Conservation (phyloP, 78 protist genomes). For the Diacronema lutheri region DNA sequence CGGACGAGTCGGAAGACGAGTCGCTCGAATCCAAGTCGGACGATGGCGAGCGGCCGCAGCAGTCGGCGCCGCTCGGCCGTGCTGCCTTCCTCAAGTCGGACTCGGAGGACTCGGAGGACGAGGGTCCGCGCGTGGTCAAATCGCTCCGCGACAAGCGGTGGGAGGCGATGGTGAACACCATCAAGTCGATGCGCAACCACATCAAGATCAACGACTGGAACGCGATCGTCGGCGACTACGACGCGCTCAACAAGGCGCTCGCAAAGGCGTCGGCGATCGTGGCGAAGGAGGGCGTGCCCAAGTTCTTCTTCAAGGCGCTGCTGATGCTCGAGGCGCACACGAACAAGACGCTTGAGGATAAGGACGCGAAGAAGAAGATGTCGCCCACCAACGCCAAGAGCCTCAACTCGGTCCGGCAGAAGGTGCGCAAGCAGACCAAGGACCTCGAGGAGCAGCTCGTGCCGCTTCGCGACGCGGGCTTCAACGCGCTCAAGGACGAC, state of each 20-base stretch:
- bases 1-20: neutral
- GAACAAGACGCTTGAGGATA: neutral
- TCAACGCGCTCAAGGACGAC: neutral
- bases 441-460: neutral
- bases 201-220: conserved; percentile 8
- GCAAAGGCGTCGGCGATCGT: neutral
- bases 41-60: neutral
- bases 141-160: neutral
- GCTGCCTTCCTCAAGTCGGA: neutral
- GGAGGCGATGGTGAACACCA: neutral
- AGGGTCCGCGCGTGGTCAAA: neutral
- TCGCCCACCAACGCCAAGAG: neutral
- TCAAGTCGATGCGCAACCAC: neutral
- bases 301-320: neutral
- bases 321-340: neutral
- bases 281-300: neutral
- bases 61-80: neutral
- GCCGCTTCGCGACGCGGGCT: neutral
- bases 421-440: neutral
- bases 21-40: neutral
- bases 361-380: neutral
- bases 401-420: neutral
- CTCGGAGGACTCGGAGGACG: neutral
- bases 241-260: neutral
- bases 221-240: neutral